Percentiles rank a stretch among this genome's conserved stretches.
Conservation (phyloP, 805 yeast genomes). For the Cyberlindnera veronae region DNA sequence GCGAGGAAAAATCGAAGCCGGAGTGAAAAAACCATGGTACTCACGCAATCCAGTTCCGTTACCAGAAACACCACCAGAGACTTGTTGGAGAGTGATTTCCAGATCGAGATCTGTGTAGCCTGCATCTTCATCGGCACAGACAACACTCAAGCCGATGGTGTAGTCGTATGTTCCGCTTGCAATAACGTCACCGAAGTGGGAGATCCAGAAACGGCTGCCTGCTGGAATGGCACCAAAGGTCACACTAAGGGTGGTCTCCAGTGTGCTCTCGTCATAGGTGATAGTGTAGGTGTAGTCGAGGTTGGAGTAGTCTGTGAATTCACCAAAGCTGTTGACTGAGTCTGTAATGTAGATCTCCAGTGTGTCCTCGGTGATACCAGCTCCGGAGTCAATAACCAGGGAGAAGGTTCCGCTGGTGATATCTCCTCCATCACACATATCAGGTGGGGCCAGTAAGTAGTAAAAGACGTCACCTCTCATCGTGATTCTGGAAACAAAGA, state of each 20-base stretch:
- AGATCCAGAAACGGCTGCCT: slow-evolving; percentile 11
- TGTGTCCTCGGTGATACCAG: neutral
- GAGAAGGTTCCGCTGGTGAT: slow-evolving; percentile 11
- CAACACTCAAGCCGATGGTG: neutral
- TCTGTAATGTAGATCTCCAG: slow-evolving; percentile 2
- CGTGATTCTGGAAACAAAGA: slow-evolving; percentile 9
- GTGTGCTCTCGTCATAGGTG: neutral
- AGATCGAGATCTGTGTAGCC: neutral
- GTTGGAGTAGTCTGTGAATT: neutral
- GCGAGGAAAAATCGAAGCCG: neutral
- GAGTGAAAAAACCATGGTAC: neutral
- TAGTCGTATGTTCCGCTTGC: neutral
- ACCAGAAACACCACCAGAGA: slow-evolving; percentile 10
- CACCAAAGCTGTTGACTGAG: slow-evolving; percentile 4
- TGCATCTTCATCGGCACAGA: neutral
- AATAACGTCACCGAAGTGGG: neutral
- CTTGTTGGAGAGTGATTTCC: slow-evolving; percentile 1
- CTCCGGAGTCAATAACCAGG: neutral
- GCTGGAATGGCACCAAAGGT: slow-evolving; percentile 10
- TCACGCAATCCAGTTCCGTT: slow-evolving; percentile 11
- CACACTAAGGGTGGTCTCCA: neutral
- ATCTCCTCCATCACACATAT: slow-evolving; percentile 4
- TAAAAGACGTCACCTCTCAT: slow-evolving; percentile 17
- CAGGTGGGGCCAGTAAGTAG: slow-evolving; percentile 8
- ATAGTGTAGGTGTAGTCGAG: neutral